Evolutionary conservation across 2,329 filamentous ascomycete genomes (phyloP).

Genomic region (Fusarium sp.): DNA sequence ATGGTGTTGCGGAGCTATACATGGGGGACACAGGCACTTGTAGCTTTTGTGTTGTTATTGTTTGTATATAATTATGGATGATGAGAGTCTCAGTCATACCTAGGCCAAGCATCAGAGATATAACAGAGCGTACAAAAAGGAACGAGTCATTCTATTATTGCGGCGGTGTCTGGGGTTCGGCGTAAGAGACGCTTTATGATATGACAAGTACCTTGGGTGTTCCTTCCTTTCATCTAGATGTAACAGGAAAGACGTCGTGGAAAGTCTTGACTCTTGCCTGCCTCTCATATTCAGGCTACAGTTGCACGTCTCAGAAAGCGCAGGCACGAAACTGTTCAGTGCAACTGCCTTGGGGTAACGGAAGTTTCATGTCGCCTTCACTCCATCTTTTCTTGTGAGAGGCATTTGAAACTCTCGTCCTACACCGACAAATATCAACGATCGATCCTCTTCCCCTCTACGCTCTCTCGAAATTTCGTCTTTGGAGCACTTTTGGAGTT

Average conservation of each 20-base stretch:
- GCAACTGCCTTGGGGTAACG: conserved; percentile 16
- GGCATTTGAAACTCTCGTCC: conserved; percentile 23
- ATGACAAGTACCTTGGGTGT: background rate
- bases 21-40: conserved; percentile 1
- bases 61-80: conserved; percentile 7
- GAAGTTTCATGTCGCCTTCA: background rate
- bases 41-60: conserved; percentile 3
- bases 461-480: background rate
- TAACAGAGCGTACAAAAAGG: background rate
- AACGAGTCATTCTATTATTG: background rate
- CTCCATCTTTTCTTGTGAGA: conserved; percentile 3
- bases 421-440: conserved; percentile 2
- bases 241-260: background rate
- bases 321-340: background rate
- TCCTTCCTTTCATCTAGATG: background rate
- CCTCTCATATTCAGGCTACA: conserved; percentile 1
- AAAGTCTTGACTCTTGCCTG: background rate
- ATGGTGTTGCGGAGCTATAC: conserved; percentile 21
- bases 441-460: conserved; percentile 4
- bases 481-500: conserved; percentile 31
- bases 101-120: conserved; percentile 6
- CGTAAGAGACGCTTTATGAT: background rate
- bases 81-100: background rate
- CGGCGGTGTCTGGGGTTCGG: background rate
- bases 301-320: background rate